These are phyloP conservation scores for Aspergillus heteromorphus DNA, from an alignment of 495 filamentous ascomycete genomes.

Conservation along the genomic window DNA sequence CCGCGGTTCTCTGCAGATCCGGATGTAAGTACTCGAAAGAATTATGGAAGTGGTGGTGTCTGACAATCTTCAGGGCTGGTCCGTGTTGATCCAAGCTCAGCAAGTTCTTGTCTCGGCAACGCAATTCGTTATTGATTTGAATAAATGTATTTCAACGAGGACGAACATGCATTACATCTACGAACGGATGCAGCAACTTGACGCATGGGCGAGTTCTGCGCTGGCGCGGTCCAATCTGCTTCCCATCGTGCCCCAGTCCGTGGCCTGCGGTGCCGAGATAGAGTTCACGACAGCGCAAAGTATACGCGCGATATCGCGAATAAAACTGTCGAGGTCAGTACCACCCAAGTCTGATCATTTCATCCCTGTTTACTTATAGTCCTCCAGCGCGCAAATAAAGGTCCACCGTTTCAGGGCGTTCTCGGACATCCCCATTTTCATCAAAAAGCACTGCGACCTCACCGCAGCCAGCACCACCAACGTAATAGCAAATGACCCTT, in stretches of 20 bases:
- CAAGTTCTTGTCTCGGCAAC: constrained; percentile 52
- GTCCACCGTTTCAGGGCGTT: constrained; percentile 56
- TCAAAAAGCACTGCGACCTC: constrained; percentile 54
- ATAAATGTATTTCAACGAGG: constrained; percentile 33
- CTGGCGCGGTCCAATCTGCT: constrained; percentile 43
- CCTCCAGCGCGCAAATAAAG: constrained; percentile 53
- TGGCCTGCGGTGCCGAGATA: constrained; percentile 33
- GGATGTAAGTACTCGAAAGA: constrained; percentile 34
- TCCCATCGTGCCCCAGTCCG: constrained; percentile 29
- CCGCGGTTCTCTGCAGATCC: constrained; percentile 48
- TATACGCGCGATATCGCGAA: constrained; percentile 50
- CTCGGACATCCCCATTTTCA: constrained; percentile 55
- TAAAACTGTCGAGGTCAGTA: constrained; percentile 52
- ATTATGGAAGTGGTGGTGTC: background rate
- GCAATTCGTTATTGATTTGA: constrained; percentile 52
- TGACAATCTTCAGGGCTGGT: constrained; percentile 41
- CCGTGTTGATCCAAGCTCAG: constrained; percentile 51
- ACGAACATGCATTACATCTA: constrained; percentile 42
- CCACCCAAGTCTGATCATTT: background rate
- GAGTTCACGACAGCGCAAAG: constrained; percentile 46
- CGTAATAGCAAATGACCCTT: constrained; percentile 17
- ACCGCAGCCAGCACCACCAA: constrained; percentile 31
- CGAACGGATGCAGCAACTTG: constrained; percentile 51
- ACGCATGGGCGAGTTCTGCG: constrained; percentile 44
- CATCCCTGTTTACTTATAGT: constrained; percentile 2